A percentile compares a stretch with the other conserved stretches of the same genome.
phyloP scores from a whole-genome alignment of 176 grass and related monocot genomes.

The Poa annua region DNA sequence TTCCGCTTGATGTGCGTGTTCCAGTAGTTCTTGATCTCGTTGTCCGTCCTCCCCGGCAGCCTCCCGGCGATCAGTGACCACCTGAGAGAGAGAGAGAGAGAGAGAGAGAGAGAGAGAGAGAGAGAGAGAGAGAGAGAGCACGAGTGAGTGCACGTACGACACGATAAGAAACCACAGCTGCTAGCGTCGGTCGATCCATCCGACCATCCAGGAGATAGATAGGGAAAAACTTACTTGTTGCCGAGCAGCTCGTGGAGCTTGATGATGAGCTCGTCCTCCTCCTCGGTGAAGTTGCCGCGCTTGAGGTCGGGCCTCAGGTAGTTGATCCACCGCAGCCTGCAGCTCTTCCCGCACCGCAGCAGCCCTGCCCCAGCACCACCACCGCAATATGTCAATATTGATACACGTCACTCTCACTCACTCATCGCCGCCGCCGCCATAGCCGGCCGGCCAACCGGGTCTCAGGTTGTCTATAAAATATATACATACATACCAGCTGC shows the following conservation, averaged over 20 bases:
- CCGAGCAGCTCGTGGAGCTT: constrained; percentile 86
- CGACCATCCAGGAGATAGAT: background rate
- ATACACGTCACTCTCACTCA: background rate
- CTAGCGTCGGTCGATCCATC: background rate
- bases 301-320: constrained; percentile 93
- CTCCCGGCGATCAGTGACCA: constrained; percentile 91
- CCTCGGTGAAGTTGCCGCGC: constrained; percentile 89
- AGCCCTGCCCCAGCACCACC: constrained; percentile 32
- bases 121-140: too few species aligned
- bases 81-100: constrained; percentile 34
- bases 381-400: too few species aligned
- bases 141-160: too few species aligned
- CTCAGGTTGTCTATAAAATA: background rate
- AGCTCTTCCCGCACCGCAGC: constrained; percentile 90
- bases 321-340: constrained; percentile 96
- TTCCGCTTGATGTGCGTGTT: constrained; percentile 95
- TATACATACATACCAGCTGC: constrained; percentile 54
- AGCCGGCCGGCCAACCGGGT: background rate
- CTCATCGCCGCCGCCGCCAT: background rate
- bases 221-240: constrained; percentile 55
- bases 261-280: constrained; percentile 96
- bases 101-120: too few species aligned
- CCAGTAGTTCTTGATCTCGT: constrained; percentile 99
- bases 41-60: constrained; percentile 82
- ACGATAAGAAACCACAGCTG: background rate